Percentiles rank a stretch among this genome's conserved stretches.
Evolutionary conservation across 1,284 basidiomycete species (phyloP).

Genomic region (Ceratobasidium sp.): DNA sequence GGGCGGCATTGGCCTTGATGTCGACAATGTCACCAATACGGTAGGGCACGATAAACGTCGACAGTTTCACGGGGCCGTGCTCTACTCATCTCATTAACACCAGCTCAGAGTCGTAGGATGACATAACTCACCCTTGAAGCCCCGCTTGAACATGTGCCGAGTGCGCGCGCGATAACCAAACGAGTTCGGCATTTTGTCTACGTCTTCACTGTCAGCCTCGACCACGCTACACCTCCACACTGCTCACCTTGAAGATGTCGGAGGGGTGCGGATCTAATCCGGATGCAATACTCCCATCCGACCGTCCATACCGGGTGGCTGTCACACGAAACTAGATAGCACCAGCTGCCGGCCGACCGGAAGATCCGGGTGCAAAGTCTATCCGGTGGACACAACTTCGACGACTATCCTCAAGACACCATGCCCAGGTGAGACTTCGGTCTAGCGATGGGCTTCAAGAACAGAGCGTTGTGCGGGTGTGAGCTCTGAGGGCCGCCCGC

Average conservation of each 20-base stretch:
- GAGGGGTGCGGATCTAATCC: slow-evolving; percentile 61
- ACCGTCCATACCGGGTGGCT: slow-evolving; percentile 11
- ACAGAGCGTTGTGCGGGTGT: slow-evolving; percentile 17
- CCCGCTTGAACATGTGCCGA: slow-evolving; percentile 99
- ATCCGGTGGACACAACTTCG: slow-evolving; percentile 14
- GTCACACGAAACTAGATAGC: slow-evolving; percentile 9
- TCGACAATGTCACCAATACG: slow-evolving; percentile 98
- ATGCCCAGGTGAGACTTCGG: slow-evolving; percentile 71
- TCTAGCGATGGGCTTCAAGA: slow-evolving; percentile 38
- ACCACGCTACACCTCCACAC: slow-evolving; percentile 50
- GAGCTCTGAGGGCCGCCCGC: slow-evolving; percentile 44
- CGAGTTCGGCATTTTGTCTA: slow-evolving; percentile 96
- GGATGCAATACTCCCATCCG: slow-evolving; percentile 37
- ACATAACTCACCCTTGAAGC: slow-evolving; percentile 84
- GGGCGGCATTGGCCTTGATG: slow-evolving; percentile 98
- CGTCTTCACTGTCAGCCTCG: slow-evolving; percentile 55
- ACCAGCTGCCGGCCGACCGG: not conserved
- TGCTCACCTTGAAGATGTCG: slow-evolving; percentile 63
- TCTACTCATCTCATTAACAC: slow-evolving; percentile 66
- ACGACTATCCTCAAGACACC: slow-evolving; percentile 65
- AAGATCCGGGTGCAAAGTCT: slow-evolving; percentile 32
- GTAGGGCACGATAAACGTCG: slow-evolving; percentile 95
- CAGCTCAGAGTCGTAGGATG: not conserved
- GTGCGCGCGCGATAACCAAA: slow-evolving; percentile 99
- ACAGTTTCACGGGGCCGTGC: slow-evolving; percentile 91